Conservation (phyloP, 2,329 filamentous ascomycete genomes). For the Apiospora aurea region DNA sequence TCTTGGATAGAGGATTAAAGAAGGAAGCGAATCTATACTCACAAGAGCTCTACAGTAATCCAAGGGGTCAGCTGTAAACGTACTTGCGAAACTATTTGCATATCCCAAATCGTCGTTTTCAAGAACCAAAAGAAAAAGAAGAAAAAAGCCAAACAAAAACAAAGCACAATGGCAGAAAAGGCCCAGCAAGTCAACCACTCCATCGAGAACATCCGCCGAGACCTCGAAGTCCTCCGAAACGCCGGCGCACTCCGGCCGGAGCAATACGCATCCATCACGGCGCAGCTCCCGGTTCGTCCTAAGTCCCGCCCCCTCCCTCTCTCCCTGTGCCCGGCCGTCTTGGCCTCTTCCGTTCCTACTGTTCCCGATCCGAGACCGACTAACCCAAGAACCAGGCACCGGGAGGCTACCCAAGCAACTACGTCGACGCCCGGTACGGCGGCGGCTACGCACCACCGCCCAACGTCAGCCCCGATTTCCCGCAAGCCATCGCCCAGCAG, state of each 20-base stretch:
- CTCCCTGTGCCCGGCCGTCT: no score
- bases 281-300: slow-evolving; percentile 14
- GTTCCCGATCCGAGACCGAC: no score
- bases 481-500: slow-evolving; percentile 22
- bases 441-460: not conserved
- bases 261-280: slow-evolving; percentile 18
- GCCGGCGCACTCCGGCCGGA: slow-evolving; percentile 17
- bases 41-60: no score
- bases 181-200: not conserved
- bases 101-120: not conserved
- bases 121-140: no score
- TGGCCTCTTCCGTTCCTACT: not conserved
- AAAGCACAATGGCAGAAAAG: not conserved
- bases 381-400: not conserved
- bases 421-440: slow-evolving; percentile 19
- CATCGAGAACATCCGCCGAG: slow-evolving; percentile 11
- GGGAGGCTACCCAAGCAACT: not conserved
- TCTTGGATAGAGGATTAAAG: no score
- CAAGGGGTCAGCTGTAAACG: not conserved
- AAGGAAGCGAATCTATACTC: no score
- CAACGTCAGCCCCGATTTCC: slow-evolving; percentile 1
- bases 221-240: slow-evolving; percentile 13
- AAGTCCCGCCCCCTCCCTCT: not conserved
- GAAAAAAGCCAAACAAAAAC: not conserved
- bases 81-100: not conserved